These are phyloP conservation scores for Fraxinus pennsylvanica DNA, from an alignment of 257 asterid genomes.

Conservation along the genomic window DNA sequence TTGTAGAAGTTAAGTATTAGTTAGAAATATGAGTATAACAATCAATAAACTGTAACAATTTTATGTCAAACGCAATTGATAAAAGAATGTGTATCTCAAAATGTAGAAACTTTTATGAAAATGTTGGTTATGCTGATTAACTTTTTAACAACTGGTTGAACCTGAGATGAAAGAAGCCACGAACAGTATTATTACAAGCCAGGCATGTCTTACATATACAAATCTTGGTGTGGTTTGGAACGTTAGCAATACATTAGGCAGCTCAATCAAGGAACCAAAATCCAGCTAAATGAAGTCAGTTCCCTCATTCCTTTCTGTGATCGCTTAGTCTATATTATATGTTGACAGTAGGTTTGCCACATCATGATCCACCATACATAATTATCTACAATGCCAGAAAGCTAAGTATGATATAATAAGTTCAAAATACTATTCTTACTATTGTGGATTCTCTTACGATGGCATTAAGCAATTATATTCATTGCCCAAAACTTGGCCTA, in stretches of 20 bases:
- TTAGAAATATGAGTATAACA: not conserved
- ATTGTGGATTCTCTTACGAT: not conserved
- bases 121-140: not conserved
- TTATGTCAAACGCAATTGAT: not conserved
- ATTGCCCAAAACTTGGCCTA: not conserved
- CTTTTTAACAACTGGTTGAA: not conserved
- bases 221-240: not conserved
- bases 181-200: not conserved
- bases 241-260: not conserved
- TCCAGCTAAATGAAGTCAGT: not conserved
- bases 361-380: not conserved
- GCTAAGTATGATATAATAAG: not conserved
- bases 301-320: not conserved
- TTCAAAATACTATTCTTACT: not conserved
- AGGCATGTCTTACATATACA: not conserved
- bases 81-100: not conserved
- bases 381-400: not conserved
- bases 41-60: not conserved
- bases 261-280: not conserved
- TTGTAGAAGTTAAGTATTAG: not conserved
- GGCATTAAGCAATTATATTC: not conserved
- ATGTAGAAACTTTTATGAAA: not conserved
- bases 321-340: not conserved
- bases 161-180: not conserved
- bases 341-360: not conserved